Percentiles rank a stretch among this genome's conserved stretches.
Conservation (phyloP, 208 protist species). For the Perkinsela sp. region DNA sequence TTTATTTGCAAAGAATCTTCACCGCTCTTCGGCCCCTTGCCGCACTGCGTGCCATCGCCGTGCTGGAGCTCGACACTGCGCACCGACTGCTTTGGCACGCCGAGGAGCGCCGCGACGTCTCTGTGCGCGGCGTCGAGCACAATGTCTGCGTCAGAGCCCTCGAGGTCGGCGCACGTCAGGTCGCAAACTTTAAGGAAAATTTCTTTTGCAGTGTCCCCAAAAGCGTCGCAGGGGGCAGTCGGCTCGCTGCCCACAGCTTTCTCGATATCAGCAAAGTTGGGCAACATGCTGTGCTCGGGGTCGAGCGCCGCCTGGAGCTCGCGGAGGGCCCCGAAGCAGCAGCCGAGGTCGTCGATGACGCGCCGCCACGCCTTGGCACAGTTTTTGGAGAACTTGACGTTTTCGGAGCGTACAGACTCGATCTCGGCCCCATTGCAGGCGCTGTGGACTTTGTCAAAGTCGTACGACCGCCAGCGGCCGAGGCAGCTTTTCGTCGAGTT, state of each 20-base stretch:
- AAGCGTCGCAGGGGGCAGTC: neutral
- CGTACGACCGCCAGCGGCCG: neutral
- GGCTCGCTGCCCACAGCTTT: neutral
- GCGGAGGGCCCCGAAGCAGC: neutral
- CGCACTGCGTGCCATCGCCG: neutral
- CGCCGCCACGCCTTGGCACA: neutral
- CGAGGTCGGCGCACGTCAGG: neutral
- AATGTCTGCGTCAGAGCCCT: neutral
- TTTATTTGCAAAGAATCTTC: neutral
- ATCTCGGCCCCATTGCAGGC: neutral
- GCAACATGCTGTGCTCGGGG: neutral
- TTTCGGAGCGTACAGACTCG: neutral
- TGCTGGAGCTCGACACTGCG: neutral
- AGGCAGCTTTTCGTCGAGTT: neutral
- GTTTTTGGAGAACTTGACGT: neutral
- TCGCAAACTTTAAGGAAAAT: neutral
- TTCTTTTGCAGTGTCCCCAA: neutral
- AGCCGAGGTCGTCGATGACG: neutral
- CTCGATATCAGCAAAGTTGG: neutral
- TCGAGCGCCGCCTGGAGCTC: neutral
- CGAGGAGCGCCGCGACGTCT: neutral
- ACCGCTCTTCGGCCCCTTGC: too few relatives aligned
- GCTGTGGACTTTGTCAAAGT: neutral
- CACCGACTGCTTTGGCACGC: neutral
- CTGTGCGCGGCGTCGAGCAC: neutral